Base-by-base conservation (phyloP, 495 filamentous ascomycete species). In the Talaromyces thailandensis region DNA sequence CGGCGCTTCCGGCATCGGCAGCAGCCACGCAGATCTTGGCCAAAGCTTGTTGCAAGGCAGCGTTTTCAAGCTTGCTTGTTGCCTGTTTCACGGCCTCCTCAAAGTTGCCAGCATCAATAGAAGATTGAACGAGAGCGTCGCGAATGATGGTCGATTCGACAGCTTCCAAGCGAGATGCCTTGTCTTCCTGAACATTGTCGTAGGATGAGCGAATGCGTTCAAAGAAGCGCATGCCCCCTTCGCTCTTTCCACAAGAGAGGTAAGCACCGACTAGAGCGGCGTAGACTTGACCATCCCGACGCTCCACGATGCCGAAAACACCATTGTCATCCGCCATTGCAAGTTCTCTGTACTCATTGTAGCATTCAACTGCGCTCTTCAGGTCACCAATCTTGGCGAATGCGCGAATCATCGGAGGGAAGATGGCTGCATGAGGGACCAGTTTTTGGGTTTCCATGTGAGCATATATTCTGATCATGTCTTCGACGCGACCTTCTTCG, bases 351-450 rank as follows among this genome's bases (percentile, higher is more conserved):
- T 98, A 98, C 73, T 93, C 91, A 65, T 95, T 90, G 75, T 96
- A 97, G 76, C 90, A 91, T 68, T 98, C 94, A 11, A 96, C 87
- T n/a, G 91, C 95, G 64, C 89, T 93, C 67, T 81, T 78, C 40
- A 98, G 79, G 67, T 98, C 91, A 16, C 91, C 87, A 5, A 81
- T 81, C 29, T 82, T 82, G 51, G 89, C 92, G 69, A 96, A 98
- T 0, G 91, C 92, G 43, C 89, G 84, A 68, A 98, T 98, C 90
- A 98, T 96, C 14, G 86, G 81, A 2, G 91, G 85, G 74, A 96
- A 96, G 35, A 92, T 92, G 45, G 87, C 84, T 21, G 90, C 86
- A 63, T 84, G 84, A 0, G 93, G 89, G 14, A 80, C 81, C 24
- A 92, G 81, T 60, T 84, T 85, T 60, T 82, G 84, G 50, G 79